Evolutionary conservation across 2,329 filamentous ascomycete species (phyloP), one percentile per base, ranked within the genome.

Genomic region (Pezicula radicicola): DNA sequence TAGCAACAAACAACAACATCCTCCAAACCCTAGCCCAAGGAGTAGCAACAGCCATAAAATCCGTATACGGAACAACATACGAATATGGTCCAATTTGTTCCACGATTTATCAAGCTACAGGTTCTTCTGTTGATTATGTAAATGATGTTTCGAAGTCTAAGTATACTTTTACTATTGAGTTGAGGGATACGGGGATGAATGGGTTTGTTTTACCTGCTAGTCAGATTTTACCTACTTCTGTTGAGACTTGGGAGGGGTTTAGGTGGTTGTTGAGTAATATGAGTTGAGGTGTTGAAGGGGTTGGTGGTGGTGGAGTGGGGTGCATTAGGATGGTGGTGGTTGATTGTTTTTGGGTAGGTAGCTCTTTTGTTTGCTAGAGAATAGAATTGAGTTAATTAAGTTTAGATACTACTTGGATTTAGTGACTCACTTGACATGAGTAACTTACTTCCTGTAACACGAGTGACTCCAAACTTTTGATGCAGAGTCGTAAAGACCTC

Each of bases 31-130:
- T 87, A 1, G 77, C 79, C 3, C 61, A 63, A 13, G 72, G 75
- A 18, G 72, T 73, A 6, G 75, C 76, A 15, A 69, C 73, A 2
- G 82, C 81, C 19, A 79, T 87, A 60, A 68, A 76, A 43, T 77
- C 79, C 0, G 76, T 80, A 2, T 78, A 83, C 56, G 74, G 73
- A 10, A 75, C 70, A 5, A 57, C 56, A 51, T 72, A 70, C 63
- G 52, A 60, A 36, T 56, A 63, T 18, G 77, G 77, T 0, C 74
- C 75, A 0, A 77, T 82, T 55, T 87, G 84, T 66, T 68, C 68
- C 40, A 85, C 81, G 28, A 82, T 87, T 57, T 87, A 87, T 66
- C 73, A 79, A 56, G 78, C 81, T 3, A 71, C 70, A 12, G 75
- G 75, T 9, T 67, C 66, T 43, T 71, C 68, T 19, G 66, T 73